Base-by-base conservation (phyloP, 306 rosid species). In the Malus asiatica region DNA sequence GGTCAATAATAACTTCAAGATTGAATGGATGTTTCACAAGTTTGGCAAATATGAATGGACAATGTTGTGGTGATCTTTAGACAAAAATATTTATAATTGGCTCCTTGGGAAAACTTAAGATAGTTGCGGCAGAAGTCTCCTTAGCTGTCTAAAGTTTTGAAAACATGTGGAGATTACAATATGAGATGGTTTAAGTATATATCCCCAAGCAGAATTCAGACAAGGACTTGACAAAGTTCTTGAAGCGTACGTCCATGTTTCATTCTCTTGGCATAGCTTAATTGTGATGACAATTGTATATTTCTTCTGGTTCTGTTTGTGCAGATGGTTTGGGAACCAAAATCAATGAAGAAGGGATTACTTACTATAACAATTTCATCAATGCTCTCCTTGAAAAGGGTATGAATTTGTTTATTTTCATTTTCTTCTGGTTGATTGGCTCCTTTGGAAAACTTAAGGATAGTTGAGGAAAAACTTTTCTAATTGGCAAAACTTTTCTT, bases 301-400 rank as follows among this genome's bases (percentile, higher is more conserved):
- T 80, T 76, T 51, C 25, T 46, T 25, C 65, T 66, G 16, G 22
- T 66, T 81, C 73, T 78, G 40, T 68, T 61, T 77, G 76, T 86
- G 80, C 81, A 94, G 98, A 94, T 90, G 98, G 97, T 82, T 84
- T 94, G 83, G 98, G 97, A 76, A 87, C 89, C 83, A 84, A 85
- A 77, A 86, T 89, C 87, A 94, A 94, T 74, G 84, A 85, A 7
- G 95, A 94, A 77, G 98, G 98, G 78, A 76, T 94, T 75, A 45
- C 82, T 64, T 91, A 90, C 64, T 94, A 94, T 71, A 94, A 94
- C 82, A 86, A 86, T 80, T 19, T 94, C 73, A 94, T 94, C 61
- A 80, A 91, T 81, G 88, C 90, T 90, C 96, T 94, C 79, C 89
- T 94, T 76, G 91, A 92, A 72, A 90, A 81, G 82, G 97, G 98